Percentiles rank a stretch among this genome's conserved stretches.
Evolutionary conservation across 257 asterid species (phyloP).

Genomic region (Lycium barbarum): DNA sequence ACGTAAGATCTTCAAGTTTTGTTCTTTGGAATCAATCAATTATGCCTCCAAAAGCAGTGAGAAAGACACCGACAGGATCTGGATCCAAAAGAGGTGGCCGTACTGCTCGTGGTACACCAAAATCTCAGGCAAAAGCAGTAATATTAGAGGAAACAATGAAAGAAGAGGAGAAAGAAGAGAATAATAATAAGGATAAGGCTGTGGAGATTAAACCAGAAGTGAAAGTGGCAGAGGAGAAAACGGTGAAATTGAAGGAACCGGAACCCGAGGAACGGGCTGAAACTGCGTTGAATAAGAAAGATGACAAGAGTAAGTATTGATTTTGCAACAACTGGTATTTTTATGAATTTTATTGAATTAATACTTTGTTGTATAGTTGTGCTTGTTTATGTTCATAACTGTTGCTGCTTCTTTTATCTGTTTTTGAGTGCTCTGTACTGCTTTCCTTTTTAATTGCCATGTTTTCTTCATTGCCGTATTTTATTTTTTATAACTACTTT

Average conservation of each 20-base stretch:
- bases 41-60: slow-evolving; percentile 79
- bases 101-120: slow-evolving; percentile 46
- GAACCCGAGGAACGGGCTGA: slow-evolving; percentile 24
- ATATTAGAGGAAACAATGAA: slow-evolving; percentile 46
- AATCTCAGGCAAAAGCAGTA: slow-evolving; percentile 40
- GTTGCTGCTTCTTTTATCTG: background rate
- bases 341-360: background rate
- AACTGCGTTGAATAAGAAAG: slow-evolving; percentile 22
- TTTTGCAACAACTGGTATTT: background rate
- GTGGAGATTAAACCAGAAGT: background rate
- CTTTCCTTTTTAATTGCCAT: too few relatives aligned
- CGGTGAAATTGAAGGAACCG: slow-evolving; percentile 7
- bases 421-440: too few relatives aligned
- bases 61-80: slow-evolving; percentile 74
- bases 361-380: background rate
- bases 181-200: slow-evolving; percentile 34
- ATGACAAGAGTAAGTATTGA: slow-evolving; percentile 43
- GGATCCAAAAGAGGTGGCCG: slow-evolving; percentile 70
- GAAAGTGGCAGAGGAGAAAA: slow-evolving; percentile 36
- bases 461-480: too few relatives aligned
- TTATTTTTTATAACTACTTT: too few relatives aligned
- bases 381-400: background rate
- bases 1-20: too few relatives aligned
- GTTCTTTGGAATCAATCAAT: background rate
- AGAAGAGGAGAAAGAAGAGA: slow-evolving; percentile 33